These are phyloP conservation scores for Calycina marina DNA, from an alignment of 2,329 filamentous ascomycete species.

Conservation along the genomic window DNA sequence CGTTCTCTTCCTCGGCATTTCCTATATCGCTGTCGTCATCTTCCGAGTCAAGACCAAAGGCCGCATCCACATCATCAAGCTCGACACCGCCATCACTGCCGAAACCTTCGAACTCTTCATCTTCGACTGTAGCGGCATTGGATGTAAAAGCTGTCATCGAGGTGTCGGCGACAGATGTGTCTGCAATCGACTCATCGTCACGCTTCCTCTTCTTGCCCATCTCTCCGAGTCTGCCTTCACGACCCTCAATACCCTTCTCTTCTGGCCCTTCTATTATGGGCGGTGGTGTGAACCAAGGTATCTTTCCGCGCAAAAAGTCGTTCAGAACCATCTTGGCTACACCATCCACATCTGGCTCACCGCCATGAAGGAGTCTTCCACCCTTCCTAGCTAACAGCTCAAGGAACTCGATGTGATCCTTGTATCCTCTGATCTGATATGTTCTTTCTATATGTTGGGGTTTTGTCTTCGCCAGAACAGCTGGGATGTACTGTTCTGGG, in stretches of 20 bases:
- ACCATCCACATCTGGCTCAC: slow-evolving; percentile 89
- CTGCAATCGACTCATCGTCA: slow-evolving; percentile 34
- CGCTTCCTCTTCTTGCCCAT: slow-evolving; percentile 70
- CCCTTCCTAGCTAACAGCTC: slow-evolving; percentile 77
- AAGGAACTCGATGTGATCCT: slow-evolving; percentile 65
- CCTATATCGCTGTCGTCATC: slow-evolving; percentile 27
- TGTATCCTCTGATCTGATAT: slow-evolving; percentile 74
- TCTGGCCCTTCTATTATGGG: slow-evolving; percentile 42
- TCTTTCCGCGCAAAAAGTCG: slow-evolving; percentile 87
- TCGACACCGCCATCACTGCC: slow-evolving; percentile 23
- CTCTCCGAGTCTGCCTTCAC: slow-evolving; percentile 68
- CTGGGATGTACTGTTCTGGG: slow-evolving; percentile 87
- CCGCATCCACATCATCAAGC: slow-evolving; percentile 18
- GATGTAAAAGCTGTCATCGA: slow-evolving; percentile 22
- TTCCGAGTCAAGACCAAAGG: slow-evolving; percentile 22
- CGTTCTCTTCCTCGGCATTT: slow-evolving; percentile 28
- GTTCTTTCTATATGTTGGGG: slow-evolving; percentile 81
- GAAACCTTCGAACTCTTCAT: slow-evolving; percentile 34
- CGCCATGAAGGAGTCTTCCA: slow-evolving; percentile 74
- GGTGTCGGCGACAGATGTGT: slow-evolving; percentile 17
- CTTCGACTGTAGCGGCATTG: slow-evolving; percentile 14
- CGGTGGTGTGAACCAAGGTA: slow-evolving; percentile 88
- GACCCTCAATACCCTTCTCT: slow-evolving; percentile 43
- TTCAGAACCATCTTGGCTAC: slow-evolving; percentile 96
- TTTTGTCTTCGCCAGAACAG: slow-evolving; percentile 68